phyloP scores from a whole-genome alignment of 2,329 filamentous ascomycete genomes.

The Fusarium sp. region DNA sequence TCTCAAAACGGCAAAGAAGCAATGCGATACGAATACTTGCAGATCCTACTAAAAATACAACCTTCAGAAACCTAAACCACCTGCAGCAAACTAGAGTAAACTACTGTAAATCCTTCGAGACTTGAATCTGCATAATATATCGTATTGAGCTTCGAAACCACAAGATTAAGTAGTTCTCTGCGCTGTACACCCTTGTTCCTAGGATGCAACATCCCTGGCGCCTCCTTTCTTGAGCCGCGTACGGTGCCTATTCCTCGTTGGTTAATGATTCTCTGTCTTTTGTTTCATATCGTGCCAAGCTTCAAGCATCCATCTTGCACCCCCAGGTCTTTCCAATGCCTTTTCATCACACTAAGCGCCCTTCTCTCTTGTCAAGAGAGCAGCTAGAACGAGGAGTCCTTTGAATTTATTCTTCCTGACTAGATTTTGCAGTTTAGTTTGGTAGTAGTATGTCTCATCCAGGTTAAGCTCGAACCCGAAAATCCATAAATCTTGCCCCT shows the following conservation, averaged over 20 bases:
- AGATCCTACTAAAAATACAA: constrained; percentile 8
- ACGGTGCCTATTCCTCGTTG: constrained; percentile 25
- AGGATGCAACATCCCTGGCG: constrained; percentile 24
- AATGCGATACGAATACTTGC: constrained; percentile 7
- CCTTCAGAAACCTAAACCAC: background rate
- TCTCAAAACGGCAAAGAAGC: constrained; percentile 17
- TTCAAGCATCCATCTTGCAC: constrained; percentile 12
- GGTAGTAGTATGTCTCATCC: constrained; percentile 4
- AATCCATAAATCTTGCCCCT: constrained; percentile 35
- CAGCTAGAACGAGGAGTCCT: background rate
- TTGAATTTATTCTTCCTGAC: background rate
- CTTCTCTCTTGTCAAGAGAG: background rate
- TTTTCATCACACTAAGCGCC: constrained; percentile 26
- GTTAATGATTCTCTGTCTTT: constrained; percentile 34
- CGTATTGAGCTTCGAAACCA: constrained; percentile 1
- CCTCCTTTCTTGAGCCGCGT: constrained; percentile 43
- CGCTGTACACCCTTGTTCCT: constrained; percentile 2
- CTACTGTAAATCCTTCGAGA: background rate
- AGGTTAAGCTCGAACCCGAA: background rate
- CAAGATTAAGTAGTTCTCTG: background rate
- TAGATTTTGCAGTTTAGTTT: background rate
- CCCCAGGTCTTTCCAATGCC: constrained; percentile 4
- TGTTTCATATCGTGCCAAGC: constrained; percentile 43
- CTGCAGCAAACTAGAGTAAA: background rate
- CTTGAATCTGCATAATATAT: background rate